These are phyloP conservation scores for Trichoderma guizhouense DNA, from an alignment of 2,329 filamentous ascomycete species.

Conservation along the genomic window DNA sequence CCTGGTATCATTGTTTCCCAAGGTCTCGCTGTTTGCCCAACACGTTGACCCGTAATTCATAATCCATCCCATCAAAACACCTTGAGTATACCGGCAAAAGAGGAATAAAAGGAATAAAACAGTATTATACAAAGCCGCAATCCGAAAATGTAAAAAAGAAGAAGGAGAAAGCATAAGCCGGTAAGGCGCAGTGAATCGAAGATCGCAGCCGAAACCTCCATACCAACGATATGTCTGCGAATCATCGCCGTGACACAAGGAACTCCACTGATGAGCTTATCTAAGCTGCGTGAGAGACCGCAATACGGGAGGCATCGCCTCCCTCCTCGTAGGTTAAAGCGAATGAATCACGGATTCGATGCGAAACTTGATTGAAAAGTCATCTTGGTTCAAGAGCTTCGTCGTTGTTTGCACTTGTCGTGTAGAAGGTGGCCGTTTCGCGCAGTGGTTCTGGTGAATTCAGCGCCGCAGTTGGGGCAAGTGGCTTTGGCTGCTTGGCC, in stretches of 20 bases:
- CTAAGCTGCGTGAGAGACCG: neutral
- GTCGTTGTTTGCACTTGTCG: conserved; percentile 81
- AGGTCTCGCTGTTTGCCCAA: conserved; percentile 1
- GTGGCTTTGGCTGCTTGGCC: conserved; percentile 84
- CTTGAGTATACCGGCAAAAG: neutral
- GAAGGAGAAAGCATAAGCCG: neutral
- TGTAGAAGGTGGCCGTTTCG: conserved; percentile 81
- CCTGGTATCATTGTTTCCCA: neutral
- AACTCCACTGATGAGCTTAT: neutral
- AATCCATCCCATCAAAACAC: conserved; percentile 8
- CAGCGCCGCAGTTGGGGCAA: conserved; percentile 86
- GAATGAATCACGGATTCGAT: conserved; percentile 20
- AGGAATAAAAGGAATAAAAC: neutral
- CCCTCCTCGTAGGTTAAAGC: conserved; percentile 15
- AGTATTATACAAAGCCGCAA: conserved; percentile 1
- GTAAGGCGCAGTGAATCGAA: neutral
- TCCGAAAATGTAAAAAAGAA: neutral
- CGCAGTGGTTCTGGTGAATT: conserved; percentile 86
- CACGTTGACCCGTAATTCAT: conserved; percentile 10
- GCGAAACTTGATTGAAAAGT: conserved; percentile 9
- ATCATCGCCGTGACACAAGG: conserved; percentile 12
- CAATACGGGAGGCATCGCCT: conserved; percentile 7
- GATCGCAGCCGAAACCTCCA: neutral
- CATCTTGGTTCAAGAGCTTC: conserved; percentile 26
- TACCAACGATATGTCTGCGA: conserved; percentile 17